Evolutionary conservation across 495 filamentous ascomycete genomes (phyloP).

Genomic region (Filosporella fistucella): DNA sequence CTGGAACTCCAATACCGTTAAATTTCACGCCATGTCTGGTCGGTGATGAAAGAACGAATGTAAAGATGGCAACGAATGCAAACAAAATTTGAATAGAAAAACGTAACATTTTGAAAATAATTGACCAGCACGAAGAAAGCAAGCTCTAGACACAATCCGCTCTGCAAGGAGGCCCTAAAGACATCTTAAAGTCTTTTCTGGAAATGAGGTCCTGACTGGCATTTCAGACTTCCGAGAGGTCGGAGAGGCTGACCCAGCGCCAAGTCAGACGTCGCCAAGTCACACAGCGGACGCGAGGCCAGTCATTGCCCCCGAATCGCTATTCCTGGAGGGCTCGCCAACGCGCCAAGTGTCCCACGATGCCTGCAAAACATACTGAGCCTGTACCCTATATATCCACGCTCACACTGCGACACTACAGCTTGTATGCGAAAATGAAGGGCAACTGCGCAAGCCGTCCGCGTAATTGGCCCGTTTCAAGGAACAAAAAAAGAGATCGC

Average conservation of each 20-base stretch:
- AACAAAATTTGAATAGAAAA: slow-evolving; percentile 2
- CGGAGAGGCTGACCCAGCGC: slow-evolving; percentile 1
- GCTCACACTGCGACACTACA: too few relatives aligned
- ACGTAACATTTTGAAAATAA: neutral
- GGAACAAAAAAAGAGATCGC: too few relatives aligned
- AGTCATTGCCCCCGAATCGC: too few relatives aligned
- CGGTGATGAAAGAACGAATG: slow-evolving; percentile 3
- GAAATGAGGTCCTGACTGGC: neutral
- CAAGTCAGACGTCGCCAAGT: slow-evolving; percentile 18
- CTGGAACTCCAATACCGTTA: slow-evolving; percentile 31
- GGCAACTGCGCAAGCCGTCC: too few relatives aligned
- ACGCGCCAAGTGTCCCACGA: too few relatives aligned
- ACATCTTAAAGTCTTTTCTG: neutral
- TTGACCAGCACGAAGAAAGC: neutral
- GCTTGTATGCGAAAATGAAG: too few relatives aligned
- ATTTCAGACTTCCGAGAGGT: neutral
- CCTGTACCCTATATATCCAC: too few relatives aligned
- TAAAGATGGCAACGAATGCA: slow-evolving; percentile 2
- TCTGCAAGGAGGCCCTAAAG: neutral
- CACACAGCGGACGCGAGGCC: too few relatives aligned
- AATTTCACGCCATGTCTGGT: slow-evolving; percentile 1
- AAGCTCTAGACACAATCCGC: neutral
- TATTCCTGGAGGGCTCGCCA: too few relatives aligned
- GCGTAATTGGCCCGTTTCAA: too few relatives aligned
- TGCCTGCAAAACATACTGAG: too few relatives aligned